Evolutionary conservation across 2,329 filamentous ascomycete genomes (phyloP), one percentile per base, ranked within the genome.

Genomic region (Talaromyces sp.): DNA sequence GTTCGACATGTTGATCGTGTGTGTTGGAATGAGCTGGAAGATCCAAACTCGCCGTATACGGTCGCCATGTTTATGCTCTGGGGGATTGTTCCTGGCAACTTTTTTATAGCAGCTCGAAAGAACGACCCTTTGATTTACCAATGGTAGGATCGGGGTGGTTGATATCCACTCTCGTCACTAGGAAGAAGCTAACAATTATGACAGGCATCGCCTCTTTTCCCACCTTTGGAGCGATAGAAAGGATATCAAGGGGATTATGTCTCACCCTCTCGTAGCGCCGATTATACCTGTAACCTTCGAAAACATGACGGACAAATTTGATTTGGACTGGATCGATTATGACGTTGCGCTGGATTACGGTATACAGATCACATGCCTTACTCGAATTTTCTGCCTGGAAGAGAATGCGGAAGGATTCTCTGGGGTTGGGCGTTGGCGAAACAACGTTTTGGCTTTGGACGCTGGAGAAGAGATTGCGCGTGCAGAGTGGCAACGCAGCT

Each of bases 1-100:
- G 73, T 81, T 51, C 73, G 74, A 0, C 68, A 75, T 34, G 63
- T 81, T 0, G 78, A 81, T 7, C 68, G 70, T 3, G 72, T 81
- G 1, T 81, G 77, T 68, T 81, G 79, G 79, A 67, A 74, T 6
- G 63, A 69, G 9, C 70, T 81, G 47, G 68, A 72, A 9, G 73
- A 77, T 18, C 72, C 76, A 0, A 59, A 64, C 1, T 72, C 71
- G 0, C 73, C 75, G 0, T 78, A 74, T 50, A 71, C 77, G 60
- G 65, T 76, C 28, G 60, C 52, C 12, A 56, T 36, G 23, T 52
- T 59, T 23, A 40, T 36, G 14, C 27, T 52, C 16, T 60, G 44
- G 12, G 52, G 52, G 5, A 9, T 63, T 42, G 30, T 16, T 7
- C 33, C 36, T 27, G 56, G 14, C 7, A 62, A 63, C 33, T 42